phyloP scores from a whole-genome alignment of 495 filamentous ascomycete genomes.

The Penicillium paradoxum region DNA sequence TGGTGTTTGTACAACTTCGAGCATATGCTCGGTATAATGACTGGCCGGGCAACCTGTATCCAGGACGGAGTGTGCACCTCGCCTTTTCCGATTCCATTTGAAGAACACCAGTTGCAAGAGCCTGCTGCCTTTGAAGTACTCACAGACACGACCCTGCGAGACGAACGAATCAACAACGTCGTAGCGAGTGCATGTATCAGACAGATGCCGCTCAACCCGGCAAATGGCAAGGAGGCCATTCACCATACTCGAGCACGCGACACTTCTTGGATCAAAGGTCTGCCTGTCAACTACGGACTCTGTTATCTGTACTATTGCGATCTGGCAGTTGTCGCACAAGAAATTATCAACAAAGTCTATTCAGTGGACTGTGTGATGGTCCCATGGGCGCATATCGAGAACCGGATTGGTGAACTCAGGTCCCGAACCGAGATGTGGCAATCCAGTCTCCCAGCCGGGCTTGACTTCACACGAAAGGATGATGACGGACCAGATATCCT shows the following conservation, averaged over 20 bases:
- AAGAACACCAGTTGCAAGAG: conserved; percentile 46
- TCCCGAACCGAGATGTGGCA: conserved; percentile 52
- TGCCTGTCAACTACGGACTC: conserved; percentile 36
- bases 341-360: conserved; percentile 55
- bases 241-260: conserved; percentile 20
- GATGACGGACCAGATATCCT: conserved; percentile 31
- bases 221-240: conserved; percentile 23
- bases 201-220: conserved; percentile 36
- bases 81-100: conserved; percentile 55
- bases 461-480: conserved; percentile 43
- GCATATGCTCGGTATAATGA: conserved; percentile 56
- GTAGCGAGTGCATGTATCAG: conserved; percentile 36
- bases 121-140: conserved; percentile 29
- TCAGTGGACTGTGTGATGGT: conserved; percentile 47
- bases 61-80: conserved; percentile 54
- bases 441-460: conserved; percentile 43
- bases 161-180: conserved; percentile 33
- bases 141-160: conserved; percentile 28
- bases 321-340: conserved; percentile 48
- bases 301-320: conserved; percentile 49
- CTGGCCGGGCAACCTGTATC: conserved; percentile 59
- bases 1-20: conserved; percentile 62
- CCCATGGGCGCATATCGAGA: conserved; percentile 58
- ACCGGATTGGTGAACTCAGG: conserved; percentile 48
- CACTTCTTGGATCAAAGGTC: conserved; percentile 26